A percentile compares a stretch with the other conserved stretches of the same genome.
Evolutionary conservation across 2,329 filamentous ascomycete genomes (phyloP).

Genomic region (Apiospora hydei): DNA sequence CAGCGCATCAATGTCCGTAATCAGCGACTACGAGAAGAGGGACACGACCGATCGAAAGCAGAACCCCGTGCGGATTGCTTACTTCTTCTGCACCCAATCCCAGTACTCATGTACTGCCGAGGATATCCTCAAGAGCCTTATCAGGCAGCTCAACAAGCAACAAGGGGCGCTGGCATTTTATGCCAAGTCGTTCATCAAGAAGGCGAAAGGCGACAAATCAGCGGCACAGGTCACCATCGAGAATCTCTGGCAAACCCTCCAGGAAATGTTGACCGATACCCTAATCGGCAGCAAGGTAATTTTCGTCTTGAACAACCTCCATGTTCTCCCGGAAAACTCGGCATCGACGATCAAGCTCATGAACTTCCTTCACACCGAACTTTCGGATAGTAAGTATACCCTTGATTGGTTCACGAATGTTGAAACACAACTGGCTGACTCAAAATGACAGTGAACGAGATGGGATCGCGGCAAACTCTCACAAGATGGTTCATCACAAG

Average conservation of each 20-base stretch:
- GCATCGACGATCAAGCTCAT: slow-evolving; percentile 46
- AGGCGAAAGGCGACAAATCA: slow-evolving; percentile 39
- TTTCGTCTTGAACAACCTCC: slow-evolving; percentile 51
- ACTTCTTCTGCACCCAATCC: slow-evolving; percentile 50
- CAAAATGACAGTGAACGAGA: slow-evolving; percentile 23
- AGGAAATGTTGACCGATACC: slow-evolving; percentile 50
- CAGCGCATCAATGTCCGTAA: slow-evolving; percentile 47
- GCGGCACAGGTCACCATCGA: slow-evolving; percentile 45
- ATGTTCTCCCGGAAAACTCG: slow-evolving; percentile 45
- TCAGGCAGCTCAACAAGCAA: slow-evolving; percentile 47
- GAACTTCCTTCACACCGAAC: slow-evolving; percentile 42
- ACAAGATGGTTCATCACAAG: slow-evolving; percentile 52
- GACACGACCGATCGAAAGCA: slow-evolving; percentile 33
- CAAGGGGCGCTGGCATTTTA: slow-evolving; percentile 45
- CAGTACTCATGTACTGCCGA: slow-evolving; percentile 49
- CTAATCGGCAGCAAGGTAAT: slow-evolving; percentile 47
- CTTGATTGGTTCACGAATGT: accelerated
- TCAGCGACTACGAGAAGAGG: slow-evolving; percentile 45
- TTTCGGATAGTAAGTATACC: slow-evolving; percentile 32
- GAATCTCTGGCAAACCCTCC: slow-evolving; percentile 50
- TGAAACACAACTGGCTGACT: neutral
- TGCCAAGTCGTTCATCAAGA: slow-evolving; percentile 45
- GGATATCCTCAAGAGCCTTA: slow-evolving; percentile 49
- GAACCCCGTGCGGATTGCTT: slow-evolving; percentile 44
- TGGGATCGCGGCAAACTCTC: slow-evolving; percentile 35